Percentiles rank a stretch among this genome's conserved stretches.
phyloP scores from a whole-genome alignment of 2,329 filamentous ascomycete species.

The Ophiostoma himal-ulmi region DNA sequence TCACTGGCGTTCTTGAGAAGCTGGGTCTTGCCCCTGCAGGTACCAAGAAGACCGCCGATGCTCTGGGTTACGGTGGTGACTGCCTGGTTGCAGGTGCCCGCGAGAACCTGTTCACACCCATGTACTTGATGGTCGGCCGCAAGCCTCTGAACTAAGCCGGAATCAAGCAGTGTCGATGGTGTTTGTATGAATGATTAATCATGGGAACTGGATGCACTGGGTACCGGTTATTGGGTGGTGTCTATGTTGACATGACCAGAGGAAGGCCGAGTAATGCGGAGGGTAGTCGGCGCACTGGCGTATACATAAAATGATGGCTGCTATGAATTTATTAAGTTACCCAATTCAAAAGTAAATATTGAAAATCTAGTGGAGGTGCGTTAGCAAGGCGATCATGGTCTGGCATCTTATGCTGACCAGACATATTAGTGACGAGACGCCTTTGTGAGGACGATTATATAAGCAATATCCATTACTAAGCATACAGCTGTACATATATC shows the following conservation, averaged over 20 bases:
- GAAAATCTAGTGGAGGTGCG: background rate
- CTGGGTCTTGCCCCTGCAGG: constrained; percentile 70
- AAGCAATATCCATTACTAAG: background rate
- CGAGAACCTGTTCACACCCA: constrained; percentile 93
- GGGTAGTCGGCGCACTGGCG: constrained; percentile 16
- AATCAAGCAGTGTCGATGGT: background rate
- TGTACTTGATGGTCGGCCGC: constrained; percentile 93
- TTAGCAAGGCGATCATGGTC: background rate
- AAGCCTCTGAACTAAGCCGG: constrained; percentile 52
- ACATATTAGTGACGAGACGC: no score
- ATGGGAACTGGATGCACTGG: background rate
- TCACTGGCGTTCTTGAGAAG: constrained; percentile 71
- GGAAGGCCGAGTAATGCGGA: constrained; percentile 21
- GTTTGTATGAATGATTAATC: background rate
- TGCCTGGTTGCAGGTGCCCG: constrained; percentile 79
- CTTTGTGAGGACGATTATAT: background rate
- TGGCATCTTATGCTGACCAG: background rate
- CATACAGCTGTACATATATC: background rate
- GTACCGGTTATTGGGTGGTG: background rate
- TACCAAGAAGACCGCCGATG: constrained; percentile 92
- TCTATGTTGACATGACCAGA: background rate
- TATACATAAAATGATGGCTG: constrained; percentile 10
- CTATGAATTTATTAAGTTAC: background rate
- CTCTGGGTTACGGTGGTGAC: constrained; percentile 74
- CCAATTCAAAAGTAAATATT: background rate